Base-by-base conservation (phyloP, 164 flowering plant genomes). In the Dillenia suffruticosa region DNA sequence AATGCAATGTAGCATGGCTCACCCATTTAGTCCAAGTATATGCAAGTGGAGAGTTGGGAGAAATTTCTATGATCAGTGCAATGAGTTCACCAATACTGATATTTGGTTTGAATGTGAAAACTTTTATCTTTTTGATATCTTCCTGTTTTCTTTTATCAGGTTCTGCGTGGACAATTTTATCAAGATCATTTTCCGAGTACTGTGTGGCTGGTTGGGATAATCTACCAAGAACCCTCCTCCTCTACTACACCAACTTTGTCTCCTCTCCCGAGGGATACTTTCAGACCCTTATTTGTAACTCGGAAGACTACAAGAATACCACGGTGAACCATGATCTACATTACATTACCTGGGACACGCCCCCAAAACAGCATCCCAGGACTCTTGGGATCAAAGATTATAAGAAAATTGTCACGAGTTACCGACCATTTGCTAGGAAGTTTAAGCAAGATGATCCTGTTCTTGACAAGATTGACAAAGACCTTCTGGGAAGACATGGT, bases 261-360 rank as follows among this genome's bases (percentile, higher is more conserved):
- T 93, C 98, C 9, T 87, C 98, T 3, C 97, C 98, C 0, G 98
- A 93, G 54, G 84, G 83, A 10, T 93, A 93, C 80, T 93, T 93
- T 78, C 98, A 93, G 65, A 93, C 98, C 7, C 17, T 90, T 5
- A 74, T 87, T 2, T 93, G 98, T 90, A 93, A 93, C 77, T 82
- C 96, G 11, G 62, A 77, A 9, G 80, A 79, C 49, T 85, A 72
- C 84, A 81, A 61, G 63, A 87, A 86, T 82, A 84, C 89, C 1
- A 84, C 92, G 8, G 78, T 81, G 0, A 90, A 84, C 81, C 92
- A 90, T 62, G 98, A 93, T 58, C 88, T 93, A 54, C 98, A 87
- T 74, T 86, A 84, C 79, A 84, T 93, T 9, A 49, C 90, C 5
- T 93, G 98, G 98, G 98, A 90, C 56, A 81, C 52, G 2, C 98